Evolutionary conservation across 208 protist genomes (phyloP).

Genomic region (Trypanosoma melophagium): DNA sequence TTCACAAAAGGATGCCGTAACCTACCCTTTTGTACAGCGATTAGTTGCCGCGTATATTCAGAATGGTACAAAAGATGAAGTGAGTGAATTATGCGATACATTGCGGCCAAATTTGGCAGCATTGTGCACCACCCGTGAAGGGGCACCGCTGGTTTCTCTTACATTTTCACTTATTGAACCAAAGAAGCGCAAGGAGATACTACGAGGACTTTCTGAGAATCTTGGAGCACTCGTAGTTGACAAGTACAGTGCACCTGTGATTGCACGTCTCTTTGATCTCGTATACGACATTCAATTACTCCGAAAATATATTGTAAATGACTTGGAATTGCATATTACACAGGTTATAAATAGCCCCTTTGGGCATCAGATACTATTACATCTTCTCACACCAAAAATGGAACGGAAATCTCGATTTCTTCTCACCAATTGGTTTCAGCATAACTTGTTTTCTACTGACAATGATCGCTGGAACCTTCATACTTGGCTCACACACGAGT

Average conservation of each 20-base stretch:
- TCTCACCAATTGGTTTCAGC: constrained; percentile 77
- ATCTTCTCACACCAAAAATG: constrained; percentile 75
- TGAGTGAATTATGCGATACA: constrained; percentile 86
- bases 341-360: constrained; percentile 84
- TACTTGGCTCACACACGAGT: constrained; percentile 82
- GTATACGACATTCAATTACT: constrained; percentile 86
- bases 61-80: constrained; percentile 74
- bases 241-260: constrained; percentile 85
- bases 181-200: constrained; percentile 80
- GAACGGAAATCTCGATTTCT: constrained; percentile 71
- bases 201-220: constrained; percentile 63
- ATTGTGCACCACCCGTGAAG: constrained; percentile 69
- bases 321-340: constrained; percentile 59
- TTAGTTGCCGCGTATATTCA: constrained; percentile 69
- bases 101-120: constrained; percentile 69
- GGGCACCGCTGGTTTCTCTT: constrained; percentile 74
- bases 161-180: constrained; percentile 80
- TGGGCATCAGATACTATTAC: constrained; percentile 82
- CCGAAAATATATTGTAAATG: constrained; percentile 76
- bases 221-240: constrained; percentile 65
- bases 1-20: constrained; percentile 84
- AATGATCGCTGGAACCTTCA: constrained; percentile 85
- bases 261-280: constrained; percentile 86
- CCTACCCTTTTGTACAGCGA: constrained; percentile 84
- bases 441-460: constrained; percentile 82